phyloP scores from a whole-genome alignment of 106 monocot genomes.

The Hemerocallis citrina region DNA sequence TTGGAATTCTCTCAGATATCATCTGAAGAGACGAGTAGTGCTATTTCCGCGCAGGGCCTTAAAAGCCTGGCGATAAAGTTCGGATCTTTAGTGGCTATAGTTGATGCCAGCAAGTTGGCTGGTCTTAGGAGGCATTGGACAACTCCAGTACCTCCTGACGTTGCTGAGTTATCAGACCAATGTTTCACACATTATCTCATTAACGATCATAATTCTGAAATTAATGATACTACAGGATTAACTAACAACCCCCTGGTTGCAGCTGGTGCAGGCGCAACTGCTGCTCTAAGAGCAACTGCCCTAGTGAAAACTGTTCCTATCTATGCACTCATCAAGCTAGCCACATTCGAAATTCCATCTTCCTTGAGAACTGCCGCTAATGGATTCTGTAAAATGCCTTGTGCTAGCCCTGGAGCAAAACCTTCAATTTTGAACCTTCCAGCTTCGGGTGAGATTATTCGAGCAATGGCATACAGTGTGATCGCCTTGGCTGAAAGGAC shows the following conservation, averaged over 20 bases:
- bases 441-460: slow-evolving; percentile 62
- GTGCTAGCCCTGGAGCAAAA: slow-evolving; percentile 25
- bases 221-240: slow-evolving; percentile 11
- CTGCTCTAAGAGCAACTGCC: slow-evolving; percentile 57
- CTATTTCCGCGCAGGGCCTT: slow-evolving; percentile 50
- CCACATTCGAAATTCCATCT: slow-evolving; percentile 26
- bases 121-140: slow-evolving; percentile 79
- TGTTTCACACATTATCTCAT: slow-evolving; percentile 23
- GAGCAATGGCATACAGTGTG: slow-evolving; percentile 42
- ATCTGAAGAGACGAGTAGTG: slow-evolving; percentile 54
- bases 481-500: slow-evolving; percentile 55
- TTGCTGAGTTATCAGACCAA: slow-evolving; percentile 23
- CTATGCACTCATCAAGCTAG: slow-evolving; percentile 54
- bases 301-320: slow-evolving; percentile 60
- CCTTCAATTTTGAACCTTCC: slow-evolving; percentile 29
- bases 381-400: slow-evolving; percentile 38
- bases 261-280: slow-evolving; percentile 72
- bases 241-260: slow-evolving; percentile 50
- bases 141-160: slow-evolving; percentile 42
- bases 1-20: slow-evolving; percentile 43
- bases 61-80: slow-evolving; percentile 47
- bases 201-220: slow-evolving; percentile 4
- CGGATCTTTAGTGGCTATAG: slow-evolving; percentile 69
- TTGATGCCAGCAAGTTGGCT: slow-evolving; percentile 57
- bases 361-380: slow-evolving; percentile 27